Evolutionary conservation across 305 asterid genomes (phyloP).

Genomic region (Plantago coronopus): DNA sequence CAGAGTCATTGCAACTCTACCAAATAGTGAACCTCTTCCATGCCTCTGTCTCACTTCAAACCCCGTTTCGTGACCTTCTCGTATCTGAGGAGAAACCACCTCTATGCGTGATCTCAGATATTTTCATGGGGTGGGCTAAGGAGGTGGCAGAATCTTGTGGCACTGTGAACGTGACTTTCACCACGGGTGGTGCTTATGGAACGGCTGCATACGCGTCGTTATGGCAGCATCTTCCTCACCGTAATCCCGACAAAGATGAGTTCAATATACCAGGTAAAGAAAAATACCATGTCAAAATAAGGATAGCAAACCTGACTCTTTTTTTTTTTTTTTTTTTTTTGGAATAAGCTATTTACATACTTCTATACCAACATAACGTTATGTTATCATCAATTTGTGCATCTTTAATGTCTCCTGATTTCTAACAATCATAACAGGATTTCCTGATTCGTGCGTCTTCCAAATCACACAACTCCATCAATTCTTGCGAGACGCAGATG

Average conservation of each 20-base stretch:
- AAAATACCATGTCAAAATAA: no score
- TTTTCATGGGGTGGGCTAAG: conserved; percentile 65
- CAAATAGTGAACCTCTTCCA: conserved; percentile 38
- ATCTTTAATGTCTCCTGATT: no score
- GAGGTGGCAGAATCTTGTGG: conserved; percentile 54
- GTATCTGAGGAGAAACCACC: conserved; percentile 45
- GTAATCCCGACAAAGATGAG: conserved; percentile 31
- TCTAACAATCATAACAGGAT: conserved; percentile 27
- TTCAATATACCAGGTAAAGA: conserved; percentile 35
- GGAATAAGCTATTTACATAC: no score
- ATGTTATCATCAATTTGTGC: no score
- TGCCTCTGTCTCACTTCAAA: conserved; percentile 43
- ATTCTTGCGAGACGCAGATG: conserved; percentile 59
- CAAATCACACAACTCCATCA: conserved; percentile 54
- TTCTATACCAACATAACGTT: no score
- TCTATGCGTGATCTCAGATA: conserved; percentile 71
- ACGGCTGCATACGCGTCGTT: conserved; percentile 64
- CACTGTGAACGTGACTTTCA: conserved; percentile 46
- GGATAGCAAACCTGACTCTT: no score
- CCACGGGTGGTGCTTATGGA: conserved; percentile 85
- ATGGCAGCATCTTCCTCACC: conserved; percentile 82
- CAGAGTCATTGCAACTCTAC: conserved; percentile 53
- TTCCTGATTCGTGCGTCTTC: conserved; percentile 54
- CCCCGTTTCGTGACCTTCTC: conserved; percentile 36
- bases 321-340: no score